Conservation (phyloP, 148 eudicot genomes). For the Chenopodium album region DNA sequence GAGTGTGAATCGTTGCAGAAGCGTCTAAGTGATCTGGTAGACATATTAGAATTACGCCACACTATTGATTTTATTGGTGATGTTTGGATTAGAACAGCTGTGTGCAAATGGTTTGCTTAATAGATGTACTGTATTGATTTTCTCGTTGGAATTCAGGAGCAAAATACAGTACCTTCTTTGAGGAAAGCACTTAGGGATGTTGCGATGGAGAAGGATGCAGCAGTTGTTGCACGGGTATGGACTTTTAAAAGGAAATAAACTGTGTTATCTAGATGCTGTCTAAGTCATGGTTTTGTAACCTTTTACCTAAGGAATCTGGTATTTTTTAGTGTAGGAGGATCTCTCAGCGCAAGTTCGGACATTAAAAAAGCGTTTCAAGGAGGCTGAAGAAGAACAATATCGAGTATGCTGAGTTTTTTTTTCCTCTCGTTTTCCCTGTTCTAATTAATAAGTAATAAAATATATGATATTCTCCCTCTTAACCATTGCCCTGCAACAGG, state of each 20-base stretch:
- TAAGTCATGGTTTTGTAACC: not conserved
- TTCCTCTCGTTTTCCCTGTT: not conserved
- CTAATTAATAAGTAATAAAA: too few species aligned
- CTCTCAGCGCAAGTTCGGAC: slow-evolving; percentile 86
- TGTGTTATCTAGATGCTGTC: not conserved
- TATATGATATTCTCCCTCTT: slow-evolving; percentile 15
- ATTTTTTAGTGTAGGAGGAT: slow-evolving; percentile 78
- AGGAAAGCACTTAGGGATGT: slow-evolving; percentile 92
- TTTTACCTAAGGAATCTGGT: slow-evolving; percentile 26
- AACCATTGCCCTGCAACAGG: slow-evolving; percentile 49
- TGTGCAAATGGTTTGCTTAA: not conserved
- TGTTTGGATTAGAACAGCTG: not conserved
- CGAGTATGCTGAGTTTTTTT: slow-evolving; percentile 45
- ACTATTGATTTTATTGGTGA: not conserved
- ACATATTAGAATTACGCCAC: not conserved
- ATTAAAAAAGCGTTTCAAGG: slow-evolving; percentile 74
- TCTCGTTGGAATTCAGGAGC: slow-evolving; percentile 56
- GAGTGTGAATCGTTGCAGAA: slow-evolving; percentile 59
- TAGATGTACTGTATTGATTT: not conserved
- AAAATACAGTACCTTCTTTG: slow-evolving; percentile 72
- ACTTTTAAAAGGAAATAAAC: not conserved
- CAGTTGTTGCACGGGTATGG: slow-evolving; percentile 93
- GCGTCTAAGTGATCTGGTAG: slow-evolving; percentile 83
- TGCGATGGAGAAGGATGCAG: slow-evolving; percentile 99
- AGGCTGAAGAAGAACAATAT: slow-evolving; percentile 98